Percentiles rank a stretch among this genome's conserved stretches.
Evolutionary conservation across 805 yeast species (phyloP).

Genomic region (Schizosaccharomyces osmophilus): DNA sequence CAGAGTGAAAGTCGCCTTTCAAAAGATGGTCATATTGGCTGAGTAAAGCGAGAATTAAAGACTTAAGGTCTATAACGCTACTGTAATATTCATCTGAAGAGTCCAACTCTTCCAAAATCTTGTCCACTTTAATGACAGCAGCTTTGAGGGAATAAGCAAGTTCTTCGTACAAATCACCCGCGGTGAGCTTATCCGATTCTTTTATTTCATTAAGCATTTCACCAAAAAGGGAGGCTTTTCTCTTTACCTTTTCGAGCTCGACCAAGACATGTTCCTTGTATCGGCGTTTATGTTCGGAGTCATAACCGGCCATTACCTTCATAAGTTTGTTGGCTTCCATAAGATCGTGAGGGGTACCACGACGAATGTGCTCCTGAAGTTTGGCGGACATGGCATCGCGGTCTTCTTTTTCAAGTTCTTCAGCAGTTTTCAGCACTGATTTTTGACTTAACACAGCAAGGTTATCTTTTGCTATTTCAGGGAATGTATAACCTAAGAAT

Average conservation of each 20-base stretch:
- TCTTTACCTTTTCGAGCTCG: conserved; percentile 58
- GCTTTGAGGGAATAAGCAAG: conserved; percentile 54
- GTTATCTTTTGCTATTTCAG: conserved; percentile 73
- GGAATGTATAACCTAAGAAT: conserved; percentile 45
- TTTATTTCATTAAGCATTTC: conserved; percentile 43
- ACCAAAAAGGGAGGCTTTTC: conserved; percentile 65
- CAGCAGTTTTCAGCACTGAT: conserved; percentile 34
- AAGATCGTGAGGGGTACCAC: conserved; percentile 87
- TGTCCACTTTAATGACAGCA: conserved; percentile 68
- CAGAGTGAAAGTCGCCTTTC: not conserved
- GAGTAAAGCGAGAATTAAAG: conserved; percentile 31
- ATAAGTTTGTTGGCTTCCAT: conserved; percentile 88
- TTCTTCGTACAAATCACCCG: conserved; percentile 56
- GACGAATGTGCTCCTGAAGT: conserved; percentile 77
- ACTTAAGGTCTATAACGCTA: conserved; percentile 45
- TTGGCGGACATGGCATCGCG: conserved; percentile 86
- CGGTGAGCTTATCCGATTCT: conserved; percentile 15
- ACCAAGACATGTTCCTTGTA: conserved; percentile 57
- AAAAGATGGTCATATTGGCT: not conserved
- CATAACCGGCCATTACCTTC: conserved; percentile 96
- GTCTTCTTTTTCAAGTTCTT: conserved; percentile 81
- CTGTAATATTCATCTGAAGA: conserved; percentile 39
- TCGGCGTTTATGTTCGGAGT: conserved; percentile 51
- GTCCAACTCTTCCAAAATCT: conserved; percentile 58
- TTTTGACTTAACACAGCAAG: conserved; percentile 80